Conservation (phyloP, 2,329 filamentous ascomycete species). For the Cladosporium sp. region DNA sequence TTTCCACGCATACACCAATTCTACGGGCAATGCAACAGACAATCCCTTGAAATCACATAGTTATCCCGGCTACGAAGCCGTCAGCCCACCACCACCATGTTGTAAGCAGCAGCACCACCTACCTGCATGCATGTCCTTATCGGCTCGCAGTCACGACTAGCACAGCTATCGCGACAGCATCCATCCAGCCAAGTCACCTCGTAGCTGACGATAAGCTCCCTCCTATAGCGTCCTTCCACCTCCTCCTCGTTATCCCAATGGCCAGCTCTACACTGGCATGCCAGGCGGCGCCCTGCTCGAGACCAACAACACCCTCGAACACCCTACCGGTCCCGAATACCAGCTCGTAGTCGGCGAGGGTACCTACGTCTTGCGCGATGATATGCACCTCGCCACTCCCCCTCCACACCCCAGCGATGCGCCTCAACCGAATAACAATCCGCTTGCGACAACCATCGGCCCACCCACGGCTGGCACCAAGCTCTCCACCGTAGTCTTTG, state of each 20-base stretch:
- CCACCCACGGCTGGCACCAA: slow-evolving; percentile 83
- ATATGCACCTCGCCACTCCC: slow-evolving; percentile 86
- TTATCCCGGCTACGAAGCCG: slow-evolving; percentile 1
- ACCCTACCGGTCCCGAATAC: slow-evolving; percentile 76
- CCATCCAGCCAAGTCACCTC: no score
- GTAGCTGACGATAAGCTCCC: slow-evolving; percentile 7
- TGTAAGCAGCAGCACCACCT: slow-evolving; percentile 3
- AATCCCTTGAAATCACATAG: slow-evolving; percentile 7
- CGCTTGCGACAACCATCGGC: slow-evolving; percentile 75
- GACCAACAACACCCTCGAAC: slow-evolving; percentile 83
- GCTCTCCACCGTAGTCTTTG: slow-evolving; percentile 70
- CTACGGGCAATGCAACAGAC: background rate
- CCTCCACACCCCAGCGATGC: slow-evolving; percentile 94
- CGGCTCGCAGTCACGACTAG: background rate
- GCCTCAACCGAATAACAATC: slow-evolving; percentile 80
- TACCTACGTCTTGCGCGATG: slow-evolving; percentile 85
- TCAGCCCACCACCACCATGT: slow-evolving; percentile 2
- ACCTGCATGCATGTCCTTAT: slow-evolving; percentile 10
- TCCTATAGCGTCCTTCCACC: slow-evolving; percentile 67
- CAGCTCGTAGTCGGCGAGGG: slow-evolving; percentile 93
- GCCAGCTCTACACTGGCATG: slow-evolving; percentile 61
- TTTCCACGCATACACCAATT: no score
- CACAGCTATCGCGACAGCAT: background rate
- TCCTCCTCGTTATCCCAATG: slow-evolving; percentile 77
- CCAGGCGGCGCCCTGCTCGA: slow-evolving; percentile 74